Base-by-base conservation (phyloP, 352 stramenopile species). In the Pythium rishiriense region DNA sequence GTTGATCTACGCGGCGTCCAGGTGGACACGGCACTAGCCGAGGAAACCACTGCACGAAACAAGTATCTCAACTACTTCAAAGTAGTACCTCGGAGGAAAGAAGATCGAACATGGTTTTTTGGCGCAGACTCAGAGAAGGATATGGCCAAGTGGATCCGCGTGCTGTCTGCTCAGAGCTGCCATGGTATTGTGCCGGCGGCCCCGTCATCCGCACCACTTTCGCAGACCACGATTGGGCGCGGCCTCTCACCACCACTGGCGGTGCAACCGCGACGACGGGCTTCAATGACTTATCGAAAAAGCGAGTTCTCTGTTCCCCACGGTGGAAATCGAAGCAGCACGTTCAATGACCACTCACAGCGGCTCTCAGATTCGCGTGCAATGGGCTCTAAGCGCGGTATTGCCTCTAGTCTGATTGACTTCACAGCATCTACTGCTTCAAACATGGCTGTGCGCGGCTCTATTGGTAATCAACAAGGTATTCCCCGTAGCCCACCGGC, bases 101-200 rank as follows among this genome's bases (percentile, higher is more conserved):
- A 79, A 35, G 76, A 85, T 43, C 85, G 85, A 37, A 86, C 75
- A 54, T 94, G 85, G 58, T 90, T 76, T 63, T 90, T 94, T 43
- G 85, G 83, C 21, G 81, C 83, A 25, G 78, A 91, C 17, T 78
- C 74, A 0, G 81, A 92, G 52, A 62, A 74, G 17, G 79, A 94
- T n/a, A 79, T 94, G 62, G 67, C 86, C 35, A 68, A 69, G 14
- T 94, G 85, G 85, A 83, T 91, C 50, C 74, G 78, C 19, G 79
- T 78, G 2, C 50, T 94, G 0, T 78, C 72, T 5, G 71, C 69
- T 6, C 77, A 90, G 56, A 86, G 77, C 6, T 75, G 75, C 43
- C 77, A 78, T 51, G 73, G 73, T 9, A 63, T 62, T 31, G 35
- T 66, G 51, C 8, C 37, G 7, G 4, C 46, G 12, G 47, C 57